These are phyloP conservation scores for Cytospora paraplurivora DNA, from an alignment of 2,329 filamentous ascomycete species.

Conservation along the genomic window DNA sequence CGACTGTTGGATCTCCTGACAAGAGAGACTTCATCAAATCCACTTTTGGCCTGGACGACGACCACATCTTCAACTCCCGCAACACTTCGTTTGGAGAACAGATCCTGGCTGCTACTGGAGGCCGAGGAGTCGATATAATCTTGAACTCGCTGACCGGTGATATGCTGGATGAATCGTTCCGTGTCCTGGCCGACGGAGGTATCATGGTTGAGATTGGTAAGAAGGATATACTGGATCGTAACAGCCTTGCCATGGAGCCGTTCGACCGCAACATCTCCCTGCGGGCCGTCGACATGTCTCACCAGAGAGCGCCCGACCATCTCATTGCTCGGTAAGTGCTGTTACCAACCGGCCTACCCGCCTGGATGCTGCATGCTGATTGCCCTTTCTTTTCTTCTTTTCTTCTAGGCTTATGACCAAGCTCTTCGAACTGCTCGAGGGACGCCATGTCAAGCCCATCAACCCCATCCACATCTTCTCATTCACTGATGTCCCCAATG, in stretches of 20 bases:
- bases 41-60: neutral
- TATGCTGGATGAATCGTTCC: neutral
- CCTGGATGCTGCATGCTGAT: neutral
- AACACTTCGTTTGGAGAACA: neutral
- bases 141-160: constrained; percentile 25
- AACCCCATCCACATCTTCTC: constrained; percentile 29
- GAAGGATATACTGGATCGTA: constrained; percentile 35
- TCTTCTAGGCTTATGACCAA: too few relatives aligned
- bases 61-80: constrained; percentile 28
- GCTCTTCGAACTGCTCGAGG: too few relatives aligned
- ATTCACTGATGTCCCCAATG: constrained; percentile 35
- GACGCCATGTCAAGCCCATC: neutral
- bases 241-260: constrained; percentile 38
- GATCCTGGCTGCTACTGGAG: neutral
- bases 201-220: constrained; percentile 38
- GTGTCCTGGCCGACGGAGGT: constrained; percentile 36
- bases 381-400: neutral
- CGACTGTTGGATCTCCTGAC: neutral
- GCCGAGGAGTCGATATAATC: neutral
- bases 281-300: constrained; percentile 31
- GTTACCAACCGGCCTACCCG: too few relatives aligned
- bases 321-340: neutral
- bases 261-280: constrained; percentile 33
- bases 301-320: constrained; percentile 43
- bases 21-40: constrained; percentile 5